Evolutionary conservation across 192 early-diverging fungal species (phyloP), one percentile per base, ranked within the genome.

Genomic region (Coemansia sp.): DNA sequence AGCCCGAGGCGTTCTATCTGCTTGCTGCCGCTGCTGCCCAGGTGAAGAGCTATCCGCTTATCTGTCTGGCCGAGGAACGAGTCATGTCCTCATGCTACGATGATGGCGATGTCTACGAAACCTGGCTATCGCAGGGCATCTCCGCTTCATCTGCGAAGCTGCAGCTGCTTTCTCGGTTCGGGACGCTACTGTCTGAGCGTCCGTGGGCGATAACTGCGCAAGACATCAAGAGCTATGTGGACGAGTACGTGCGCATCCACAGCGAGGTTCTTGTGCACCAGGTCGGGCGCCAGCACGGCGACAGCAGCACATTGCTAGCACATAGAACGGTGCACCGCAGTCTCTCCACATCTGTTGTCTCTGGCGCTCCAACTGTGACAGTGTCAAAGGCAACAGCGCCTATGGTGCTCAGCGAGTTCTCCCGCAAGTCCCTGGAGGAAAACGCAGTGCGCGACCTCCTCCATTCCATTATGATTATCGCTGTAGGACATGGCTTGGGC

Each of bases 1-100:
- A 81, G 67, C 49, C 66, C 61, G 70, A 81, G 10, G 73, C 73
- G 10, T 63, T 68, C 67, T 81, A 69, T 40, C 65, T 81, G 60
- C 74, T 81, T 65, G 73, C 73, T 15, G 67, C 65, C 4, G 78
- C 59, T 12, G 78, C 78, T 0, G 78, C 78, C 1, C 78, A 76
- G 49, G 73, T 62, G 19, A 70, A 57, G 11, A 65, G 78, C 64
- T 75, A 72, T n/a, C 78, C 78, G 60, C 73, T 81, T 4, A 73
- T 81, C 41, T 73, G 67, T 54, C 48, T 73, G 41, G 69, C 73
- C 32, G 78, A 81, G 64, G 41, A 54, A 5, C 54, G 61, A 7
- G 67, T 72, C 2, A 49, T 81, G 45, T 45, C 71, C 21, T 37
- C 78, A 10, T 76, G 78, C 61, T 61, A 70, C 54, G 46, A 57